These are phyloP conservation scores for Haematococcus lacustris DNA, from an alignment of 139 green algal genomes.

Conservation along the genomic window DNA sequence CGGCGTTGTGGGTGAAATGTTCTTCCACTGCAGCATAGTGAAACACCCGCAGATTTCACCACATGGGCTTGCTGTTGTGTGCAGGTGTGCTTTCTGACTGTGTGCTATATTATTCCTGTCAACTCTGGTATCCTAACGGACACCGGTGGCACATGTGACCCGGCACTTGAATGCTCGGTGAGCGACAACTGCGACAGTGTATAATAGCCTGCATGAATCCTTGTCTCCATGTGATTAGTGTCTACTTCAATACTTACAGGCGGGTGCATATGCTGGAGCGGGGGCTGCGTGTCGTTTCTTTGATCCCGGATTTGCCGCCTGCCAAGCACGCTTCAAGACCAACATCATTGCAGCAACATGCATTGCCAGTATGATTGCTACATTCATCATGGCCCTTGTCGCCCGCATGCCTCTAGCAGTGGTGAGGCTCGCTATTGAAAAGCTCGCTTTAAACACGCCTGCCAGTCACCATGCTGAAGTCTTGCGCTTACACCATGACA, in stretches of 20 bases:
- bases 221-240: too few species aligned
- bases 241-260: not conserved
- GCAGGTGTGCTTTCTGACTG: constrained; percentile 10
- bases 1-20: not conserved
- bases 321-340: constrained; percentile 5
- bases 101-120: constrained; percentile 11
- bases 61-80: too few species aligned
- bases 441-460: too few species aligned
- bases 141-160: constrained; percentile 19
- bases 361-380: constrained; percentile 21
- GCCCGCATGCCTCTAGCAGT: constrained; percentile 20
- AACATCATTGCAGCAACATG: constrained; percentile 19
- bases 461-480: too few species aligned
- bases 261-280: not conserved
- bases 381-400: constrained; percentile 12
- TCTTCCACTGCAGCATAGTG: not conserved
- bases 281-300: too few species aligned
- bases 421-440: too few species aligned
- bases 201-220: not conserved
- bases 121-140: constrained; percentile 24
- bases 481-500: not conserved
- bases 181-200: constrained; percentile 14
- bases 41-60: not conserved
- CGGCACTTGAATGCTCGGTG: constrained; percentile 15
- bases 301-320: constrained; percentile 7